Evolutionary conservation across 2,329 filamentous ascomycete genomes (phyloP), one percentile per base, ranked within the genome.

Genomic region (Diaporthe nobilis): DNA sequence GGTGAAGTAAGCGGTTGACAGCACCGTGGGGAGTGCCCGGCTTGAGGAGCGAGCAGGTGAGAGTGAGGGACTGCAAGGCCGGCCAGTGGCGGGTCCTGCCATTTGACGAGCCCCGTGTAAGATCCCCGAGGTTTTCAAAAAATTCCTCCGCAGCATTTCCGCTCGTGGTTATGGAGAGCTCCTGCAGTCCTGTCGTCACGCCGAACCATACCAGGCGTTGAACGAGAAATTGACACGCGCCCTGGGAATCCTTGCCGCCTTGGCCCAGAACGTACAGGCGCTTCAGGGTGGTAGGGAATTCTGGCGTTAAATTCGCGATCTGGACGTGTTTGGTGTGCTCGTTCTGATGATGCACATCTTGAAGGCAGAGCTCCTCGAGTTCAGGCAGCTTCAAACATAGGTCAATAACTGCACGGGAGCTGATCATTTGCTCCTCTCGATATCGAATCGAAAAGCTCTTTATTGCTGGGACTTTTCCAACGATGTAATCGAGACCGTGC

Each of bases 151-250:
- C 60, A 7, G 39, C 37, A 44, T 63, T 44, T 22, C 25, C n/a
- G n/a, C 60, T 63, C 10, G 39, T 63, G 8, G 60, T 63, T 44
- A 63, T 44, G 5, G 60, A 63, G n/a, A 63, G 60, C n/a, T 20
- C 60, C 8, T 63, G 8, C n/a, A 63, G 15, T 44, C 1, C 15
- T 31, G n/a, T 63, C 25, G 6, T 44, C 1, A 31, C 12, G 39
- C 60, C 60, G 4, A 63, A 44, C 60, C 60, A 63, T 22, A 44
- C 8, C 60, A 63, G 17, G 37, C 60, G 60, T 3, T 63, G 37
- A 3, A 63, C 15, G 15, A 63, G 60, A 4, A 28, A 42, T 2
- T 15, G 39, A 15, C 37, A 44, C n/a, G 9, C 28, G 1, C 28
- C 15, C 8, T 15, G 2, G 28, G 42, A 0, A 31, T 4, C 4